Conservation (phyloP, 2,329 filamentous ascomycete species). For the Beauveria varroae region DNA sequence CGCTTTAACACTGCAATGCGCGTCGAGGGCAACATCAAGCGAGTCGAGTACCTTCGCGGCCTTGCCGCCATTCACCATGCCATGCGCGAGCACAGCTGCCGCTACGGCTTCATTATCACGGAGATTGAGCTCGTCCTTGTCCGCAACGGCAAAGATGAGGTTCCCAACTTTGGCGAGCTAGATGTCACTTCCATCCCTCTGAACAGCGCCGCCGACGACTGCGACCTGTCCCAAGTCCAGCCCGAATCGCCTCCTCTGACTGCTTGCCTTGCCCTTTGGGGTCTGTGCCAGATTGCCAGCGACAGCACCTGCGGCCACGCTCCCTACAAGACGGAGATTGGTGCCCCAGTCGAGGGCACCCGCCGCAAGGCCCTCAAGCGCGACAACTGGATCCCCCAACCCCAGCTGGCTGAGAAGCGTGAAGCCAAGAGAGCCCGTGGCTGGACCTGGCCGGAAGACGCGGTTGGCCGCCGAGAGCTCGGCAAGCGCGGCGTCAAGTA, state of each 20-base stretch:
- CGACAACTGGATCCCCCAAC: constrained; percentile 69
- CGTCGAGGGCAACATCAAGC: constrained; percentile 72
- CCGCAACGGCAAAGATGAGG: constrained; percentile 63
- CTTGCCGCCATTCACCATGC: constrained; percentile 79
- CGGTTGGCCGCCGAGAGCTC: constrained; percentile 63
- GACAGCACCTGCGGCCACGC: constrained; percentile 49
- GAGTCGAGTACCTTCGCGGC: constrained; percentile 81
- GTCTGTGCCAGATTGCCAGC: constrained; percentile 63
- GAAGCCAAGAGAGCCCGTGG: constrained; percentile 66
- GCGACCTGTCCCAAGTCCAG: constrained; percentile 21
- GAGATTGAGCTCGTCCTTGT: constrained; percentile 93
- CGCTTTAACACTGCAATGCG: constrained; percentile 96
- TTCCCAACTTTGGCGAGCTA: constrained; percentile 81
- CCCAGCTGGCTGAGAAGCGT: constrained; percentile 65
- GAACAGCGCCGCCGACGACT: constrained; percentile 30
- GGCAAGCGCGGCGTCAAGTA: constrained; percentile 59
- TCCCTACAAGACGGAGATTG: constrained; percentile 63
- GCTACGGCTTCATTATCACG: constrained; percentile 93
- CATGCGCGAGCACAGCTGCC: constrained; percentile 88
- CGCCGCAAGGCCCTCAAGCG: constrained; percentile 61
- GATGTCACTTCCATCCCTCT: constrained; percentile 62
- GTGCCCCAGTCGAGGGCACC: constrained; percentile 65
- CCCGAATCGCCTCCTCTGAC: constrained; percentile 47
- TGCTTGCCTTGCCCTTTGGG: constrained; percentile 69
- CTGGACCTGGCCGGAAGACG: constrained; percentile 70